Evolutionary conservation across 2,329 filamentous ascomycete species (phyloP).

Genomic region (Hymenoscyphus repandus): DNA sequence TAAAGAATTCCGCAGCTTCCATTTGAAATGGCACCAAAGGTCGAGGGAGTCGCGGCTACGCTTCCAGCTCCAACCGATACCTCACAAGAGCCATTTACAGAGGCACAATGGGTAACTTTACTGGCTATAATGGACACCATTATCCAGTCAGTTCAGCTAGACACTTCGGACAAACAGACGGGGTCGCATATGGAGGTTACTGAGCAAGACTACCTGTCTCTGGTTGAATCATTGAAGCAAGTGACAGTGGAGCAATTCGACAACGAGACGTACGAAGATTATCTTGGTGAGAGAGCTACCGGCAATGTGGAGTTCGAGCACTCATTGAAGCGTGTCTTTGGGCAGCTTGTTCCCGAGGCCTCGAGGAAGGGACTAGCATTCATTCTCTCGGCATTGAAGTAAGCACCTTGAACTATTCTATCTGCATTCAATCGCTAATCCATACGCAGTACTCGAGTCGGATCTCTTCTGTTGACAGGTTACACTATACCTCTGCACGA

Average conservation of each 20-base stretch:
- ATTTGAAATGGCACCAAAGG: neutral
- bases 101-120: constrained; percentile 49
- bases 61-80: constrained; percentile 25
- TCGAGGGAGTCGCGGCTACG: neutral
- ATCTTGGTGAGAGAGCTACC: constrained; percentile 47
- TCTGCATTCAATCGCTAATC: neutral
- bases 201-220: constrained; percentile 44
- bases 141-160: constrained; percentile 52
- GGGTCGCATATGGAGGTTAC: constrained; percentile 40
- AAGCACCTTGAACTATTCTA: constrained; percentile 12
- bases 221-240: constrained; percentile 36
- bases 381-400: constrained; percentile 28
- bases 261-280: constrained; percentile 42
- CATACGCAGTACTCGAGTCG: constrained; percentile 50
- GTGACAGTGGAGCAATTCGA: constrained; percentile 36
- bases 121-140: constrained; percentile 52
- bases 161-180: constrained; percentile 14
- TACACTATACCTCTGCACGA: constrained; percentile 55
- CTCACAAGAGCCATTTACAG: constrained; percentile 36
- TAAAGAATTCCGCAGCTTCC: neutral
- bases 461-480: constrained; percentile 63
- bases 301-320: constrained; percentile 48
- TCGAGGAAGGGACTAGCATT: constrained; percentile 24
- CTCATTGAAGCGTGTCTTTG: constrained; percentile 41
- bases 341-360: constrained; percentile 24